phyloP scores from a whole-genome alignment of 2,329 filamentous ascomycete genomes.

The Taxawa tesnikishii region DNA sequence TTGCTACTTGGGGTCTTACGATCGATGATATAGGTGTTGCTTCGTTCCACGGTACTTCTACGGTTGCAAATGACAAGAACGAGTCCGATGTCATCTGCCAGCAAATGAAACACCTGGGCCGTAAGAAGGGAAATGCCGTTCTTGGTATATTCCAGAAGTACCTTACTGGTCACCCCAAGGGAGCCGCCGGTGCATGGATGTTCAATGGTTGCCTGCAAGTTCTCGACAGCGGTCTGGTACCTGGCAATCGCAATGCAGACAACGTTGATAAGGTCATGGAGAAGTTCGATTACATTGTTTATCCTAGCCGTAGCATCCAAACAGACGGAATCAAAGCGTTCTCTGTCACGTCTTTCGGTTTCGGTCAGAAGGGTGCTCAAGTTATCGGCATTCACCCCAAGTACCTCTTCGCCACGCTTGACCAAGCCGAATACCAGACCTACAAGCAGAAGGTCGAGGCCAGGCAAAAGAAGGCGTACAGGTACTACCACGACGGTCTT shows the following conservation, averaged over 20 bases:
- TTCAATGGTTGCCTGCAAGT: slow-evolving; percentile 96
- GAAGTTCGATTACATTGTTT: slow-evolving; percentile 95
- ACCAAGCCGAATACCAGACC: slow-evolving; percentile 65
- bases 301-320: slow-evolving; percentile 88
- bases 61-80: slow-evolving; percentile 98
- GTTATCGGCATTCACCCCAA: slow-evolving; percentile 93
- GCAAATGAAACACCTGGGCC: slow-evolving; percentile 87
- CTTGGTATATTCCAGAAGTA: slow-evolving; percentile 99
- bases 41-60: slow-evolving; percentile 98
- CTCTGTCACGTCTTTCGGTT: slow-evolving; percentile 97
- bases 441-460: slow-evolving; percentile 85
- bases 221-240: slow-evolving; percentile 84
- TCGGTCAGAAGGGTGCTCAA: slow-evolving; percentile 97
- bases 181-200: slow-evolving; percentile 99
- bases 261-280: slow-evolving; percentile 96
- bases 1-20: slow-evolving; percentile 96
- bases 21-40: slow-evolving; percentile 91
- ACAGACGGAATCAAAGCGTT: slow-evolving; percentile 98
- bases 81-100: slow-evolving; percentile 96
- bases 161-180: slow-evolving; percentile 96
- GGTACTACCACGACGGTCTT: slow-evolving; percentile 95
- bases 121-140: slow-evolving; percentile 91
- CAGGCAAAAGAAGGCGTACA: slow-evolving; percentile 96
- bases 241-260: slow-evolving; percentile 95
- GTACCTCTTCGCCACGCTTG: slow-evolving; percentile 90